Evolutionary conservation across 441 rosid species (phyloP), one percentile per base, ranked within the genome.

Genomic region (Omphalea diandra): DNA sequence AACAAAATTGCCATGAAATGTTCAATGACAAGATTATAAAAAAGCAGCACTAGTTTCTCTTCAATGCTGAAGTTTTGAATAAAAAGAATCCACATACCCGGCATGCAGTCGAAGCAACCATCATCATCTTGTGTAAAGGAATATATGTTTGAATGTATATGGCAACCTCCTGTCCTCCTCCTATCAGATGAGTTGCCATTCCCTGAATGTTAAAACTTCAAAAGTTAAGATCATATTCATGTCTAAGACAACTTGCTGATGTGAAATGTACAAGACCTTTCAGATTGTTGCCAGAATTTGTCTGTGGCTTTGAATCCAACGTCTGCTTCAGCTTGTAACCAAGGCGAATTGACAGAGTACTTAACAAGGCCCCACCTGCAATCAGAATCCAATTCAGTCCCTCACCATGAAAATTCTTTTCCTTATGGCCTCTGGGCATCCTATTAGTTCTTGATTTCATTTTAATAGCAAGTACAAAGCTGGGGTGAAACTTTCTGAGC

Each of bases 291-390:
- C 83, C 54, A 72, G 82, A 81, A 81, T 80, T 80, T 4, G 75
- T 58, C 58, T 74, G 86, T 74, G 86, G 88, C 85, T 75, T 94
- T 17, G 72, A 63, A 71, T 85, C 90, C 58, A 83, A 75, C 15
- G 84, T 77, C 85, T 86, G 99, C 80, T 86, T 94, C 67, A 94
- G 86, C 88, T 89, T 91, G 88, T 69, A 92, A 60, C 94, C 99
- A 68, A 94, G 83, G 55, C 87, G 98, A 78, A 94, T 75, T 18
- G 99, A 87, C 80, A 94, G 73, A 8, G 99, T 94, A 81, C 97
- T 92, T 70, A 94, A 67, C 80, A 94, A 87, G 63, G 99, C 96
- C 61, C 98, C 96, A 3, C 98, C 98, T 0, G 96, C 99, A 63
- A 94, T 88, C 4, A 94, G 89, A 64, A 94, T 77, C 99, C 99